Evolutionary conservation across 2,329 filamentous ascomycete genomes (phyloP), one percentile per base, ranked within the genome.

Genomic region (Helotiales sp.): DNA sequence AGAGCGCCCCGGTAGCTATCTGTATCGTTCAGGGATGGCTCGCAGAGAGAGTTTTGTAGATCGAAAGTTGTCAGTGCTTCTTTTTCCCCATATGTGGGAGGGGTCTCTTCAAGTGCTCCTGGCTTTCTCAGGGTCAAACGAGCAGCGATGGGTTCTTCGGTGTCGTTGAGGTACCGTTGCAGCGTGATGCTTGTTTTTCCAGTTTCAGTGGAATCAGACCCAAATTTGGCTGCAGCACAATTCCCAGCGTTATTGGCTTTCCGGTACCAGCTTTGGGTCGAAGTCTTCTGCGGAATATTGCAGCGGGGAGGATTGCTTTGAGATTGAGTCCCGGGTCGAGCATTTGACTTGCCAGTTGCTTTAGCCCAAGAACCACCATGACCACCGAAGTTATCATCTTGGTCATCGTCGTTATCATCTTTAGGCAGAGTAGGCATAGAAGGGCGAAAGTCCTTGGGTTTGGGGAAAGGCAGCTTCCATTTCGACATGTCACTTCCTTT

Each of bases 371-470:
- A 57, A 26, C 54, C 30, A 34, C 45, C 43, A 28, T 61, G 13
- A 1, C 45, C 43, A 24, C 28, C 40, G 6, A 34, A 45, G 11
- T 37, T 26, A 58, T 63, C 61, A 47, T 63, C 50, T 22, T 57
- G 49, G 30, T 63, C 61, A 34, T 63, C 61, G 13, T 63, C 61
- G 20, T 63, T 32, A 17, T 58, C 50, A 34, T 58, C 61, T n/a
- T 34, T 55, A 13, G 49, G 61, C 37, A 28, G 10, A 20, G n/a
- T 32, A 32, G 24, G 50, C 22, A 17, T 37, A 45, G 37, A 22
- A 1, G 34, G 49, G 3, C 34, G 37, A 3, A n/a, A 28, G 11
- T 45, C 24, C n/a, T 20, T 58, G 7, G 61, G 24, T n/a, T 47
- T 57, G 6, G 37, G 34, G 24, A 63, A 63, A 1, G 61, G 49